phyloP scores from a whole-genome alignment of 2,329 filamentous ascomycete species.

The Furcasterigmium sp. region DNA sequence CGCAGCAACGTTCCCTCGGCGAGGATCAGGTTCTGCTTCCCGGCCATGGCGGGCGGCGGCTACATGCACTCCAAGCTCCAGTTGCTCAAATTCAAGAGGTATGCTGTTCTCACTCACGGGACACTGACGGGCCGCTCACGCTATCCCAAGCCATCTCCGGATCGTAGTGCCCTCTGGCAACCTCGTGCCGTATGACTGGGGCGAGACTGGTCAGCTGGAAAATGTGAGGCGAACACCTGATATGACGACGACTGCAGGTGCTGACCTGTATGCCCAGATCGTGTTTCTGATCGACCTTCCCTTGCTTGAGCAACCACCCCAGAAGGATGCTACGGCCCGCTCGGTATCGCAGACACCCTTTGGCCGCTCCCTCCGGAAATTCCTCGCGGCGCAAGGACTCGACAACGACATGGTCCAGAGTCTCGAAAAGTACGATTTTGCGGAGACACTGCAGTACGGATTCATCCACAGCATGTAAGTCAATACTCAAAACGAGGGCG shows the following conservation, averaged over 20 bases:
- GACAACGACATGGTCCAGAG: constrained; percentile 61
- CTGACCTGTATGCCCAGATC: constrained; percentile 38
- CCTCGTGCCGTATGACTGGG: constrained; percentile 82
- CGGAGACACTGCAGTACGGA: constrained; percentile 61
- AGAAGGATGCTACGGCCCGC: constrained; percentile 9
- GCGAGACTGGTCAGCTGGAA: constrained; percentile 77
- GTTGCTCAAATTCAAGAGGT: constrained; percentile 60
- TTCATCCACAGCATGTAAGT: constrained; percentile 83
- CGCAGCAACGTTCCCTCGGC: constrained; percentile 42
- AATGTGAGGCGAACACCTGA: constrained; percentile 47
- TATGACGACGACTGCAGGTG: no score
- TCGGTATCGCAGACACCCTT: constrained; percentile 37
- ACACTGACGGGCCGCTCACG: neutral
- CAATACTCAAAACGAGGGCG: constrained; percentile 4
- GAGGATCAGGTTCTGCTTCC: constrained; percentile 69
- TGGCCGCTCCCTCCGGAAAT: constrained; percentile 64
- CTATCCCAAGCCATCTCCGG: constrained; percentile 52
- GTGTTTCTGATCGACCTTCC: constrained; percentile 93
- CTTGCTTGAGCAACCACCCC: constrained; percentile 36
- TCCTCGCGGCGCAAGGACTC: constrained; percentile 62
- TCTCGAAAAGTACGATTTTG: constrained; percentile 76
- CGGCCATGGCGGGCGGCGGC: constrained; percentile 67
- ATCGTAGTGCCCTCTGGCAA: constrained; percentile 87
- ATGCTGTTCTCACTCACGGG: neutral
- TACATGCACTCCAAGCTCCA: constrained; percentile 95